phyloP scores from a whole-genome alignment of 2,329 filamentous ascomycete genomes.

The Aureobasidium subglaciale region DNA sequence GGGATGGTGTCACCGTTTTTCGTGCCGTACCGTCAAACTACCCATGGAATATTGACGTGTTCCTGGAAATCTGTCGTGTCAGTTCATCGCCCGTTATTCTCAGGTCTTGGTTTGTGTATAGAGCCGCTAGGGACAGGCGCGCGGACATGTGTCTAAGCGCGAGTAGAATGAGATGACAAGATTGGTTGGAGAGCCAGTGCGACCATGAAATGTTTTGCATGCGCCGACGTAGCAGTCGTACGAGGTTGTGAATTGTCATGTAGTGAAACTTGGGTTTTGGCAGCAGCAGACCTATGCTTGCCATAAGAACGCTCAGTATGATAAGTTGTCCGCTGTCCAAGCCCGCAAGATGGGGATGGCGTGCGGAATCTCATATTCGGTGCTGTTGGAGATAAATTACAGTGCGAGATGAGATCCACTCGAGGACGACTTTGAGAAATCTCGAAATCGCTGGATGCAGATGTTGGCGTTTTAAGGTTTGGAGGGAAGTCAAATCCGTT shows the following conservation, averaged over 20 bases:
- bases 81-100: not conserved
- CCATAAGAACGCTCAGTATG: not conserved
- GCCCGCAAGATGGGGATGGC: not conserved
- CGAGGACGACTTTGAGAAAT: not conserved
- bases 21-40: conserved; percentile 1
- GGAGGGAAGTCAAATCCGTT: not conserved
- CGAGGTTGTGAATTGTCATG: conserved; percentile 11
- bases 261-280: conserved; percentile 5
- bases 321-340: not conserved
- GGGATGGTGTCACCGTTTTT: conserved; percentile 7
- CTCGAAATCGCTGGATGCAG: not conserved
- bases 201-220: not conserved
- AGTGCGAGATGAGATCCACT: not conserved
- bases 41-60: not conserved
- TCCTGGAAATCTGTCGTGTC: not conserved
- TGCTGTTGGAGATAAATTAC: not conserved
- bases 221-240: conserved; percentile 9
- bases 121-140: conserved; percentile 2
- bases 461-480: conserved; percentile 4
- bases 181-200: not conserved
- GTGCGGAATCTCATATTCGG: not conserved
- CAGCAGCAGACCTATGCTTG: not conserved
- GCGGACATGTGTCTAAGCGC: not conserved
- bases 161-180: not conserved
- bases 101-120: not conserved